Base-by-base conservation (phyloP, 306 rosid genomes). In the Lagenaria siceraria region DNA sequence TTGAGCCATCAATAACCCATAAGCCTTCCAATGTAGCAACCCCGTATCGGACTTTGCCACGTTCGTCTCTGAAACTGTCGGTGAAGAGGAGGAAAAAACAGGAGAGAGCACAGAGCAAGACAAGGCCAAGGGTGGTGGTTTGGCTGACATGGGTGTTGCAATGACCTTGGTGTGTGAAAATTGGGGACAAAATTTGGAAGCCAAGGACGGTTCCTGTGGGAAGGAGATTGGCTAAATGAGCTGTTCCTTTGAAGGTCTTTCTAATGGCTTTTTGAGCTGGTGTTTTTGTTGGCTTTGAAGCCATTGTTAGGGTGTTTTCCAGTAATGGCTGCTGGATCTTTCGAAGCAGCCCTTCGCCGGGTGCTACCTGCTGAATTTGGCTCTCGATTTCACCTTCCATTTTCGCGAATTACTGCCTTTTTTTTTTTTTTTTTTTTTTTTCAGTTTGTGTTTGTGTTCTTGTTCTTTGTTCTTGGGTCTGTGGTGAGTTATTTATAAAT, bases 141-240 rank as follows among this genome's bases (percentile, higher is more conserved):
- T 77, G 82, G 87, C 86, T 85, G 71, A 83, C 84, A 0, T 0
- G 0, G 15, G 89, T 84, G 0, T 53, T 83, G 66, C 97, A 88
- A 25, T 87, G 78, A 5, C 97, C 97, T 68, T 84, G 85, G 51
- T 86, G 88, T 1, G 96, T 90, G 78, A 88, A 71, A 17, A 79
- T 80, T 2, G 96, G 96, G 22, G 93, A 82, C 18, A 92, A 46
- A 49, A 86, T 77, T 65, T 92, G 93, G 76, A 88, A 90, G 40
- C 82, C 66, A 10, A 92, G 87, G 17, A 88, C 92, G 1, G 96
- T 84, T 42, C 97, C 97, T 1, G 93, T 92, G 25, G 97, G 93
- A 6, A 90, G 89, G 48, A 92, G 96, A 36, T 90, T 90, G 5
- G 97, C 75, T 77, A 92, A 77, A 71, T 90, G 86, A 7, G 93